A percentile compares a stretch with the other conserved stretches of the same genome.
Evolutionary conservation across 768 basidiomycete species (phyloP).

Genomic region (Panaeolus cyanescens): DNA sequence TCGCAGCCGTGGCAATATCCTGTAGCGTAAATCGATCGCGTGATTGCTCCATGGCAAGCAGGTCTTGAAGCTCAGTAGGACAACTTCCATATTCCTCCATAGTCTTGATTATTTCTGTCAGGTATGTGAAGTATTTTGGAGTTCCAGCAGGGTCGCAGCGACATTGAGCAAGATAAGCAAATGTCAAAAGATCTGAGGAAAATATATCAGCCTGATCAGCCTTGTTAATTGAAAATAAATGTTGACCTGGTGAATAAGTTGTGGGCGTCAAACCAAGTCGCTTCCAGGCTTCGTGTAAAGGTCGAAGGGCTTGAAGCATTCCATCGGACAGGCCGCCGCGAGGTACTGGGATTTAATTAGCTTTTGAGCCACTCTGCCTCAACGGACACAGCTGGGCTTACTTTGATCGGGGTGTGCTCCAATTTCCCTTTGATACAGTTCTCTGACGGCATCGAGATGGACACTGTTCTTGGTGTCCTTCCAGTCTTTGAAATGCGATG

Average conservation of each 20-base stretch:
- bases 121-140: slow-evolving; percentile 59
- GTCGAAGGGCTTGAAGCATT: slow-evolving; percentile 37
- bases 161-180: slow-evolving; percentile 79
- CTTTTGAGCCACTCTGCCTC: background rate
- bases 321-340: slow-evolving; percentile 49
- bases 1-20: slow-evolving; percentile 51
- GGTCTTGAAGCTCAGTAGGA: slow-evolving; percentile 52
- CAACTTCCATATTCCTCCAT: slow-evolving; percentile 50
- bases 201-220: background rate
- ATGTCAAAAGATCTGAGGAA: slow-evolving; percentile 66
- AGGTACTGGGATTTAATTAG: slow-evolving; percentile 41
- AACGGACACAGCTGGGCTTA: slow-evolving; percentile 33
- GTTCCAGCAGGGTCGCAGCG: slow-evolving; percentile 77
- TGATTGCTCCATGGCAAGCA: slow-evolving; percentile 61
- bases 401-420: slow-evolving; percentile 82
- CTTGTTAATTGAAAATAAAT: background rate
- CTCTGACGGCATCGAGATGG: slow-evolving; percentile 52
- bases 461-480: slow-evolving; percentile 39
- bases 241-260: slow-evolving; percentile 65
- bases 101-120: slow-evolving; percentile 51
- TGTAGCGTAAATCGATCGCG: slow-evolving; percentile 64
- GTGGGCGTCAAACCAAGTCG: slow-evolving; percentile 67
- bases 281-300: slow-evolving; percentile 42
- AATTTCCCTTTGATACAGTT: slow-evolving; percentile 71
- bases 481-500: slow-evolving; percentile 44